Percentiles rank a stretch among this genome's conserved stretches.
phyloP scores from a whole-genome alignment of 805 yeast genomes.

The Priceomyces fermenticarens region DNA sequence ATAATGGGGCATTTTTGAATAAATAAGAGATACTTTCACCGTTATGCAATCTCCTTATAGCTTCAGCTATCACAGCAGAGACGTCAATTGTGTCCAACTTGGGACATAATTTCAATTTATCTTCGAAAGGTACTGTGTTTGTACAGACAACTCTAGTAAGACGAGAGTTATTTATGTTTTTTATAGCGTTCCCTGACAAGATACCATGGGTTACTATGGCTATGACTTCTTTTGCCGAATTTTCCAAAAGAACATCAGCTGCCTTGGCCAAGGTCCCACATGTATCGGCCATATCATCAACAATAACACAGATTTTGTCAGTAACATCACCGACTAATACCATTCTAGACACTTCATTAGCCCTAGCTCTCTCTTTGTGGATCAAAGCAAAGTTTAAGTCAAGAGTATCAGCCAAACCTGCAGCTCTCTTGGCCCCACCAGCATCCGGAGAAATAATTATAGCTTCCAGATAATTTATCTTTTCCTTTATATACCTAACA shows the following conservation, averaged over 20 bases:
- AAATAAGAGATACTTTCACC: conserved; percentile 93
- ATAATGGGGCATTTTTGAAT: conserved; percentile 59
- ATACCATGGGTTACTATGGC: conserved; percentile 97
- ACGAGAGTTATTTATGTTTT: conserved; percentile 64
- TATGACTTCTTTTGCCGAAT: conserved; percentile 81
- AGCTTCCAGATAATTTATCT: conserved; percentile 52
- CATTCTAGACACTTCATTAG: conserved; percentile 94
- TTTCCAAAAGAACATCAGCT: conserved; percentile 75
- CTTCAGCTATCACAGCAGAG: conserved; percentile 85
- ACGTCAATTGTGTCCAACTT: conserved; percentile 82
- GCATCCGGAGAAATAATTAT: conserved; percentile 97
- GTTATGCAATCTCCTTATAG: conserved; percentile 89
- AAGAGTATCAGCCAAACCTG: conserved; percentile 85
- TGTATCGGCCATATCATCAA: conserved; percentile 98
- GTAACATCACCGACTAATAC: conserved; percentile 93
- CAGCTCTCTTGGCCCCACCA: conserved; percentile 98
- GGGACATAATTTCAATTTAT: conserved; percentile 54
- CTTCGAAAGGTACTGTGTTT: conserved; percentile 84
- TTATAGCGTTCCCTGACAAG: conserved; percentile 79
- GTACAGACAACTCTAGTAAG: conserved; percentile 81
- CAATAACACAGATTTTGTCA: conserved; percentile 76
- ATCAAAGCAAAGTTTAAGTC: conserved; percentile 93
- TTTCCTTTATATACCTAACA: conserved; percentile 72
- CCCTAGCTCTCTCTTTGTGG: conserved; percentile 93
- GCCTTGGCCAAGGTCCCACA: conserved; percentile 97